Evolutionary conservation across 2,329 filamentous ascomycete genomes (phyloP).

Genomic region (Paracoccidioides brasiliensis): DNA sequence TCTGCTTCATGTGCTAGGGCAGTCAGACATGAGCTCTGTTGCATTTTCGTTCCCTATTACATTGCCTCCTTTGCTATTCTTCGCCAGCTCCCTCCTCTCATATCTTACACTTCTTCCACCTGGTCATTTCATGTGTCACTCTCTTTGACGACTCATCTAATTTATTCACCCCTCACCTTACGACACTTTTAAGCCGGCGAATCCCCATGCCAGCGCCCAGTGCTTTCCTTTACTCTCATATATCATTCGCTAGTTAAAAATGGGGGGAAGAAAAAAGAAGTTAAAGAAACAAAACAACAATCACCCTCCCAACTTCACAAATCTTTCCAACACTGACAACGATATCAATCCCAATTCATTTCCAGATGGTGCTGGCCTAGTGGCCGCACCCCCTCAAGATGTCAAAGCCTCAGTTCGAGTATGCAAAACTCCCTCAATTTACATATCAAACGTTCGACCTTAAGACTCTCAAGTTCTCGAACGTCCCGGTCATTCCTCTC

Average conservation of each 20-base stretch:
- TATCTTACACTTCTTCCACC: neutral
- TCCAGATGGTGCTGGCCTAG: constrained; percentile 19
- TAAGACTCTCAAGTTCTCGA: constrained; percentile 25
- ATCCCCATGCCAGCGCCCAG: constrained; percentile 6
- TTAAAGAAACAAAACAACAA: constrained; percentile 25
- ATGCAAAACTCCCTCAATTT: constrained; percentile 32
- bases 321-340: constrained; percentile 10
- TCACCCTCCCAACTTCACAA: constrained; percentile 17
- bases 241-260: constrained; percentile 18
- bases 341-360: constrained; percentile 18
- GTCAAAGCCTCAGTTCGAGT: constrained; percentile 24
- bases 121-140: constrained; percentile 8
- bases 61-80: constrained; percentile 1
- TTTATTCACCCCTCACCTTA: constrained; percentile 8
- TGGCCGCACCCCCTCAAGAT: constrained; percentile 24
- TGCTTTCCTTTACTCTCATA: constrained; percentile 2
- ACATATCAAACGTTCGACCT: constrained; percentile 32
- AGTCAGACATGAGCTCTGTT: constrained; percentile 1
- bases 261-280: constrained; percentile 20
- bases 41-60: constrained; percentile 2
- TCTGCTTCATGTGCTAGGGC: neutral
- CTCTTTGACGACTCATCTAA: constrained; percentile 3
- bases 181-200: constrained; percentile 7
- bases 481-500: constrained; percentile 23
- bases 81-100: constrained; percentile 6